A percentile compares a stretch with the other conserved stretches of the same genome.
These are phyloP conservation scores for Xylaria sp. DNA, from an alignment of 2,329 filamentous ascomycete genomes.

Conservation along the genomic window DNA sequence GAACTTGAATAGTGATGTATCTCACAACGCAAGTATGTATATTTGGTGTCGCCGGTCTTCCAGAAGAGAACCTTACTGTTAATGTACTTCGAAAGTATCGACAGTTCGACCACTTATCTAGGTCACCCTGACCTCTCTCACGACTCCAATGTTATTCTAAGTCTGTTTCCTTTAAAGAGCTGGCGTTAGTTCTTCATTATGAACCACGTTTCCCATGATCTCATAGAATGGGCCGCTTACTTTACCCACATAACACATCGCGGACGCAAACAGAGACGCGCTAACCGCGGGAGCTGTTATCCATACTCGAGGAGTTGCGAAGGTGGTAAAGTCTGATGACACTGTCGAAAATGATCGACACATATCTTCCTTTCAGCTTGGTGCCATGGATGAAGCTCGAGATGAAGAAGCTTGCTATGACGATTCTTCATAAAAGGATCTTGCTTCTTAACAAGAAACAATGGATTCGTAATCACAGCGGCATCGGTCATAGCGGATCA, in stretches of 20 bases:
- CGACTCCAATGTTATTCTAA: background rate
- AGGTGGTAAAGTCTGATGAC: background rate
- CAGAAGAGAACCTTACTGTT: too few relatives aligned
- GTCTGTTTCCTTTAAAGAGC: background rate
- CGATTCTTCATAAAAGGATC: constrained; percentile 3
- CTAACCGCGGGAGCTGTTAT: background rate
- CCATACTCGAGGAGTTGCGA: too few relatives aligned
- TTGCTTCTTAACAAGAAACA: background rate
- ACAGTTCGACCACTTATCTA: too few relatives aligned
- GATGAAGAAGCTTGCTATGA: constrained; percentile 3
- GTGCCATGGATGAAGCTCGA: background rate
- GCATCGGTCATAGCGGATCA: background rate
- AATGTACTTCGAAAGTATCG: too few relatives aligned
- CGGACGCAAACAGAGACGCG: background rate
- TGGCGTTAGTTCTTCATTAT: background rate
- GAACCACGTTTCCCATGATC: background rate
- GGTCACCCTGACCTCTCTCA: background rate
- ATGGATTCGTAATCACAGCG: background rate
- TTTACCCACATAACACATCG: background rate
- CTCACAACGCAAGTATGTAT: too few relatives aligned
- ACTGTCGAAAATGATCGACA: background rate
- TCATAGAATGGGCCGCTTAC: background rate
- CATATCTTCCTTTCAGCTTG: background rate
- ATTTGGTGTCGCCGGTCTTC: too few relatives aligned
- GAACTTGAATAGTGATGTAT: too few relatives aligned